phyloP scores from a whole-genome alignment of 768 basidiomycete species.

The Leucocoprinus leucothites region DNA sequence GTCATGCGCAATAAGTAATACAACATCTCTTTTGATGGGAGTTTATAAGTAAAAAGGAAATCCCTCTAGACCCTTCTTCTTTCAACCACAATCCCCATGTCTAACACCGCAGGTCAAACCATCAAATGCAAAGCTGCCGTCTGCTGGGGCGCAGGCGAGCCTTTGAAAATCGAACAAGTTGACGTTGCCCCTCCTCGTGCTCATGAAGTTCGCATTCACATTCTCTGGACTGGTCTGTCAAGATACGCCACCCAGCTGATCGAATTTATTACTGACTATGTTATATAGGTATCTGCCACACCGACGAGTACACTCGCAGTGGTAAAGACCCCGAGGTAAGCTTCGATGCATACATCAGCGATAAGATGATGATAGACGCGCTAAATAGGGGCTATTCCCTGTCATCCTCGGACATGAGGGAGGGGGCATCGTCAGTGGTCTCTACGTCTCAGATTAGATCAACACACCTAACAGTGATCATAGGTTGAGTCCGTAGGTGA shows the following conservation, averaged over 20 bases:
- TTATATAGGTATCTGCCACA: conserved; percentile 84
- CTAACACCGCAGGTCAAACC: conserved; percentile 69
- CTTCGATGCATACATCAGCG: not conserved
- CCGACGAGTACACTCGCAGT: conserved; percentile 95
- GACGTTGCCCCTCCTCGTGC: conserved; percentile 90
- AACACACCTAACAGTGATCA: conserved; percentile 12
- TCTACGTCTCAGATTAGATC: not conserved
- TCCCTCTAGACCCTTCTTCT: conserved; percentile 7
- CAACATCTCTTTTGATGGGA: not conserved
- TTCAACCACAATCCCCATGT: conserved; percentile 44
- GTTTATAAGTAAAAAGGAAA: conserved; percentile 8
- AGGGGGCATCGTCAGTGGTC: conserved; percentile 70
- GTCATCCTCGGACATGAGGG: conserved; percentile 96
- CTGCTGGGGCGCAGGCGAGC: conserved; percentile 91
- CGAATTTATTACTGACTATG: not conserved
- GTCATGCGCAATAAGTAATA: conserved; percentile 8
- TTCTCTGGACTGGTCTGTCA: conserved; percentile 80
- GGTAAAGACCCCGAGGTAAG: conserved; percentile 91
- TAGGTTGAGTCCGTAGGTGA: conserved; percentile 98
- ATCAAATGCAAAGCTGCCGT: conserved; percentile 92
- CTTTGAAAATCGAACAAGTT: conserved; percentile 85
- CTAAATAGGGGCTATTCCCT: conserved; percentile 75
- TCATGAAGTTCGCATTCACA: conserved; percentile 90
- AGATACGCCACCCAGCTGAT: not conserved
- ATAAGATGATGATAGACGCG: conserved; percentile 5